Percentiles rank a stretch among this genome's conserved stretches.
phyloP scores from a whole-genome alignment of 176 grass and related monocot genomes.

The Pontederia paniculata region DNA sequence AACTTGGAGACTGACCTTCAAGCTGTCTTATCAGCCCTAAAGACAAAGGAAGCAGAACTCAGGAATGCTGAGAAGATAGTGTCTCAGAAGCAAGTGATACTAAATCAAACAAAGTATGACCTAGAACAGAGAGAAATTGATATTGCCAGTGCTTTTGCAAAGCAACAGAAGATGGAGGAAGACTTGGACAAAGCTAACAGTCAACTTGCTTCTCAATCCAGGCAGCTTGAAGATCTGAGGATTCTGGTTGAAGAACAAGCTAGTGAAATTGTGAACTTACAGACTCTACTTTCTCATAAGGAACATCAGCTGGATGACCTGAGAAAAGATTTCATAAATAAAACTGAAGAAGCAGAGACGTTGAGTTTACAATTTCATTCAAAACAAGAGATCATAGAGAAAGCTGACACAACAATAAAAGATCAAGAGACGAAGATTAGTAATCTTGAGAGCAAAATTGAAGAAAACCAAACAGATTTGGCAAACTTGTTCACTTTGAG shows the following conservation, averaged over 20 bases:
- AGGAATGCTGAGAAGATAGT: conserved; percentile 38
- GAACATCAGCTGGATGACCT: conserved; percentile 53
- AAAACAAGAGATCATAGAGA: conserved; percentile 38
- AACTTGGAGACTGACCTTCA: not conserved
- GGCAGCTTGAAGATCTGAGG: conserved; percentile 59
- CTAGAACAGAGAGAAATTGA: conserved; percentile 51
- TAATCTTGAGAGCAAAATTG: conserved; percentile 35
- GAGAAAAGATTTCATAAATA: conserved; percentile 45
- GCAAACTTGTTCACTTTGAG: conserved; percentile 40
- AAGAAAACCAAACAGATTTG: conserved; percentile 46
- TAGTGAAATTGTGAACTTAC: conserved; percentile 35
- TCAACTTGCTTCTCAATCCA: conserved; percentile 45
- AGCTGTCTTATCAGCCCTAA: not conserved
- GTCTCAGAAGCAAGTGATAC: conserved; percentile 37
- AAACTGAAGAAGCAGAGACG: conserved; percentile 37
- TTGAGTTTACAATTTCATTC: conserved; percentile 44
- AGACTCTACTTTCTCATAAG: conserved; percentile 43
- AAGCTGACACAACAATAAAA: conserved; percentile 31
- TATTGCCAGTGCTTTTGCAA: conserved; percentile 40
- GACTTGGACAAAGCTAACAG: conserved; percentile 43
- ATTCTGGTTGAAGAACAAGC: conserved; percentile 45
- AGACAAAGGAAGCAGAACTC: not conserved
- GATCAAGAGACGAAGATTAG: conserved; percentile 41
- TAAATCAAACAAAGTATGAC: conserved; percentile 52
- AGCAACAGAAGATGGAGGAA: conserved; percentile 57